phyloP scores from a whole-genome alignment of 164 flowering plant genomes.

The Macadamia integrifolia region DNA sequence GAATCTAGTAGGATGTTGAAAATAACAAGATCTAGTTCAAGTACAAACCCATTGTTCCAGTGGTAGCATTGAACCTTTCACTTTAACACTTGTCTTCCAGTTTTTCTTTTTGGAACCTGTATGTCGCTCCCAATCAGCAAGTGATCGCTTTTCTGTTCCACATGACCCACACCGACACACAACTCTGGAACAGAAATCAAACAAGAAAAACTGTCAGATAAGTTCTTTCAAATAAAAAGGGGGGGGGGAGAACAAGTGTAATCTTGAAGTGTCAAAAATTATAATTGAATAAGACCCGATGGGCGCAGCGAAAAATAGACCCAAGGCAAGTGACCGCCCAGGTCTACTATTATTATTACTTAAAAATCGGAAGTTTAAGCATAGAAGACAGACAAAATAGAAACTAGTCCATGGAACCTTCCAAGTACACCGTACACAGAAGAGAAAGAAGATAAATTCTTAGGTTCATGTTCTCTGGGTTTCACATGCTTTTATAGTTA shows the following conservation, averaged over 20 bases:
- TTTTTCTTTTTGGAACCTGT: constrained; percentile 82
- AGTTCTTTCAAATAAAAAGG: not conserved
- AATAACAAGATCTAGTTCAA: constrained; percentile 11
- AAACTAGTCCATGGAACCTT: no score
- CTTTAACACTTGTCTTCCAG: constrained; percentile 77
- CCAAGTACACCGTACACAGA: no score
- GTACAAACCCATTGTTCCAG: constrained; percentile 92
- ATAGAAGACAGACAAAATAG: no score
- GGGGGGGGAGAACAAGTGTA: not conserved
- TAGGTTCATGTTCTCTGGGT: no score
- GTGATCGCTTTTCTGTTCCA: constrained; percentile 67
- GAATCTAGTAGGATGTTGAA: not conserved
- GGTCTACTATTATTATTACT: no score
- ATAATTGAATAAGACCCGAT: no score
- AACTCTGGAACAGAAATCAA: constrained; percentile 47
- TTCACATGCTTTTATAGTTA: no score
- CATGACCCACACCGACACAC: constrained; percentile 85
- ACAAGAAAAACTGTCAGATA: not conserved
- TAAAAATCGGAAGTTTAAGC: no score
- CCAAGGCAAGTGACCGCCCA: no score
- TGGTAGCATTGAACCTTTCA: constrained; percentile 75
- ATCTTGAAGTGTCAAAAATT: no score
- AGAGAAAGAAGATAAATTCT: no score
- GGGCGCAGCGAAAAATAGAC: no score
- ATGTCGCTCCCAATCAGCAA: constrained; percentile 92